Percentiles rank a stretch among this genome's conserved stretches.
Conservation (phyloP, 2,329 filamentous ascomycete genomes). For the Sclerotiophoma versabilis region DNA sequence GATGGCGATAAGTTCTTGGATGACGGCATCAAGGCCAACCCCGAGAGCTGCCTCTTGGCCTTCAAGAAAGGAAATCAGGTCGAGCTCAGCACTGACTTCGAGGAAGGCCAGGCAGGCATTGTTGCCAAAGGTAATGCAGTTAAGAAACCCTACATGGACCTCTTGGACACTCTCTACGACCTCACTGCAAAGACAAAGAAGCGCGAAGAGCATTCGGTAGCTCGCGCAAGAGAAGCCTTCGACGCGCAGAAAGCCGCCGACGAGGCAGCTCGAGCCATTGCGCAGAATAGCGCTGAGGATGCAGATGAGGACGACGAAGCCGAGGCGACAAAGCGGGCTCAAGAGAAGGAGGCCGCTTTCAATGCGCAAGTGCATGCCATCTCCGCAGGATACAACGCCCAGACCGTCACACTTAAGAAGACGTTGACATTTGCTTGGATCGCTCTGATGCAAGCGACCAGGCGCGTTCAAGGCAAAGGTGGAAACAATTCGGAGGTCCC, state of each 20-base stretch:
- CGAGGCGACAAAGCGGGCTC: slow-evolving; percentile 40
- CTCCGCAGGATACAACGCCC: slow-evolving; percentile 71
- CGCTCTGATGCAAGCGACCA: slow-evolving; percentile 89
- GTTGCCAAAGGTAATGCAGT: slow-evolving; percentile 73
- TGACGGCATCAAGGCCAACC: slow-evolving; percentile 86
- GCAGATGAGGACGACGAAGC: slow-evolving; percentile 65
- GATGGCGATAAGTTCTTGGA: slow-evolving; percentile 81
- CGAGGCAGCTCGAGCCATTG: slow-evolving; percentile 47
- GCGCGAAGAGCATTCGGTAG: slow-evolving; percentile 68
- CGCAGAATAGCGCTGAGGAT: slow-evolving; percentile 49
- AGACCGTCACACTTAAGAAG: slow-evolving; percentile 78
- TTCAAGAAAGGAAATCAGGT: slow-evolving; percentile 89
- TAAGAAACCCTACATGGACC: slow-evolving; percentile 80
- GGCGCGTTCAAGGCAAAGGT: slow-evolving; percentile 86
- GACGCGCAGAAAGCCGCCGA: slow-evolving; percentile 55
- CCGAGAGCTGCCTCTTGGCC: slow-evolving; percentile 88
- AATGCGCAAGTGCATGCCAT: slow-evolving; percentile 64
- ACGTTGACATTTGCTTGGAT: slow-evolving; percentile 96
- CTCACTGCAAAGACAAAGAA: slow-evolving; percentile 75
- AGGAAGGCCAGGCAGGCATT: slow-evolving; percentile 75
- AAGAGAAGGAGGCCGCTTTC: slow-evolving; percentile 61
- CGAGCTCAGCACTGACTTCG: slow-evolving; percentile 77
- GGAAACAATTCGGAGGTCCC: slow-evolving; percentile 65
- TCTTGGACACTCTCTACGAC: slow-evolving; percentile 87
- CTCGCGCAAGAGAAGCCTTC: slow-evolving; percentile 63